Percentiles rank a stretch among this genome's conserved stretches.
phyloP scores from a whole-genome alignment of 192 early-diverging fungal species.

The Haplosporangium gracile region DNA sequence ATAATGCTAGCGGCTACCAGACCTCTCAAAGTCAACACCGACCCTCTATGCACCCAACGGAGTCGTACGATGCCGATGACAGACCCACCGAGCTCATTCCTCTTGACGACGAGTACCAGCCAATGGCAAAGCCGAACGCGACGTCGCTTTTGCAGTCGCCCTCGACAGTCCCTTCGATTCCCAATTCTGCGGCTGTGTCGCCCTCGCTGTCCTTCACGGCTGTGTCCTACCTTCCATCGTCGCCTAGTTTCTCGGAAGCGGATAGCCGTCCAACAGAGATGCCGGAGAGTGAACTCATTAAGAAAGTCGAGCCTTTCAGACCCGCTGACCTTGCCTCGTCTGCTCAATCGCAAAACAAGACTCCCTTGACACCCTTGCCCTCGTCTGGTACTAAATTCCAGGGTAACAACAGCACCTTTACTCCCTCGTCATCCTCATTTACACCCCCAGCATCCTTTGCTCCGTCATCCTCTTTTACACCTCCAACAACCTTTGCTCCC shows the following conservation, averaged over 20 bases:
- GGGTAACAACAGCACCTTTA: background rate
- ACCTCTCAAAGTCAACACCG: slow-evolving; percentile 33
- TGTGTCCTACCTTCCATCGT: slow-evolving; percentile 34
- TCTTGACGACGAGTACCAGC: slow-evolving; percentile 19
- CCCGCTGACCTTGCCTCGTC: background rate
- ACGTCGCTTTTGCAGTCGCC: slow-evolving; percentile 11
- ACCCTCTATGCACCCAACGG: slow-evolving; percentile 17
- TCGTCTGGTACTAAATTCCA: slow-evolving; percentile 13
- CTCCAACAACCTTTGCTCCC: background rate
- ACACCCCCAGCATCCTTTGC: background rate
- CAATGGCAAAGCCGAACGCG: background rate
- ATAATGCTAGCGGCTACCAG: slow-evolving; percentile 24
- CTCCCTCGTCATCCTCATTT: background rate
- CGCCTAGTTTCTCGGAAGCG: slow-evolving; percentile 27
- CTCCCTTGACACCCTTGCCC: slow-evolving; percentile 12
- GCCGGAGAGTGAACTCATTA: background rate
- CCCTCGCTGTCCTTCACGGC: slow-evolving; percentile 40
- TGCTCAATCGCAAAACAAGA: background rate
- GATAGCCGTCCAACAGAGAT: slow-evolving; percentile 30
- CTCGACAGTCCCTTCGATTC: background rate
- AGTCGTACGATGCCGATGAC: slow-evolving; percentile 51
- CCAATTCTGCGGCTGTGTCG: slow-evolving; percentile 19
- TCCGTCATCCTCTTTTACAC: background rate
- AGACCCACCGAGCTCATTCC: slow-evolving; percentile 53
- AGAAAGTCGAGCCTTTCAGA: background rate